Base-by-base conservation (phyloP, 2,329 filamentous ascomycete genomes). In the Passalora sequoiae region DNA sequence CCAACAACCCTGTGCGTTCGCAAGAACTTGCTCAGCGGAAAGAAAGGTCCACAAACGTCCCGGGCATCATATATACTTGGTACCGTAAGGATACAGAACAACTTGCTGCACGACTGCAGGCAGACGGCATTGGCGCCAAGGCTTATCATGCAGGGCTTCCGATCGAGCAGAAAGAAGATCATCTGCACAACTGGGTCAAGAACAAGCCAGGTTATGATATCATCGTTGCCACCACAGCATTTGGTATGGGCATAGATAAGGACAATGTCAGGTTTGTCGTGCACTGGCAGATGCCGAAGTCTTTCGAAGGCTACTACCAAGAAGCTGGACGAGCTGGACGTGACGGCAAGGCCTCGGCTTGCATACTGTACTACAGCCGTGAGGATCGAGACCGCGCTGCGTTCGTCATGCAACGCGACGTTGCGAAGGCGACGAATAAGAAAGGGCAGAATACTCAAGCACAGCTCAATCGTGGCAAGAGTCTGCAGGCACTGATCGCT, bases 211-310 rank as follows among this genome's bases (percentile, higher is more conserved):
- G 84, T 1, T 95, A 92, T 67, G 89, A 92, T 62, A 81, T 97
- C 37, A 91, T 97, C 48, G 89, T 96, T 20, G 91, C 91, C 1
- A 97, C 91, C 0, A 97, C 88, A 1, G 91, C 91, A 0, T 97
- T 97, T 59, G 91, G 91, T 2, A 97, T 97, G 91, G 91, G 91
- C 19, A 96, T 97, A 52, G 89, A 97, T 66, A 96, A 96, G 65
- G 81, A 92, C 40, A 84, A 94, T 56, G 91, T 97, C 8, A 84
- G 91, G 2, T 96, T 96, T 58, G 89, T 97, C 1, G 81, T 92
- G 1, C 91, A 97, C 66, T 97, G 91, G 89, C 85, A 88, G 46
- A 76, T 95, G 7, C 87, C 91, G 7, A 94, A 94, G 61, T 92
- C 85, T 3, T 95, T 97, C 62, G 91, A 97, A 64, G 88, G 89